Conservation (phyloP, 345 rosid genomes). For the Durio zibethinus region DNA sequence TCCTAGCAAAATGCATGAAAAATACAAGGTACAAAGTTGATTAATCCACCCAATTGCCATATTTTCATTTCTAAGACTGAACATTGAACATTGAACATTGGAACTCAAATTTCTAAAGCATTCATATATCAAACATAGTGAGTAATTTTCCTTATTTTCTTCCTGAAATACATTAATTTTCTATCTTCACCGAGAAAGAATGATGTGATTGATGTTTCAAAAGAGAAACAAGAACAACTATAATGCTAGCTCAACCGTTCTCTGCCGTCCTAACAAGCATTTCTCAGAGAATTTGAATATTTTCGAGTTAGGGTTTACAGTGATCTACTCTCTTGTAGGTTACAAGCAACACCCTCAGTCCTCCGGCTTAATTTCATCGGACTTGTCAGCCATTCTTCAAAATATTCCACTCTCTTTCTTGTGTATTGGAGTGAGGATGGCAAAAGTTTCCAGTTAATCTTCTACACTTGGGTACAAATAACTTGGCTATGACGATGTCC, state of each 20-base stretch:
- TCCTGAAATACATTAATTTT: constrained; percentile 3
- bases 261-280: neutral
- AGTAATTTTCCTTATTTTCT: constrained; percentile 19
- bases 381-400: neutral
- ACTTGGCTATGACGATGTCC: constrained; percentile 34
- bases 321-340: constrained; percentile 20
- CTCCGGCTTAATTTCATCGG: neutral
- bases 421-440: constrained; percentile 2
- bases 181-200: constrained; percentile 18
- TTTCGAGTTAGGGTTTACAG: constrained; percentile 22
- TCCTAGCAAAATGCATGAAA: too few species aligned
- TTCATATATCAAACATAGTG: neutral
- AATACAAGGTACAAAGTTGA: neutral
- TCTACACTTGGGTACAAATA: constrained; percentile 9
- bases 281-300: neutral
- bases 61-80: neutral
- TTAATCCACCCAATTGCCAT: neutral
- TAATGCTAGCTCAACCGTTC: constrained; percentile 5
- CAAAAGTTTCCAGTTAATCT: neutral
- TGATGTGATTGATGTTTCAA: constrained; percentile 6
- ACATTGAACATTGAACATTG: neutral
- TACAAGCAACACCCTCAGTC: constrained; percentile 12
- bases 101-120: neutral
- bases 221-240: neutral
- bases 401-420: neutral